These are phyloP conservation scores for Breviolum minutum DNA, from an alignment of 73 alveolate genomes.

Conservation along the genomic window DNA sequence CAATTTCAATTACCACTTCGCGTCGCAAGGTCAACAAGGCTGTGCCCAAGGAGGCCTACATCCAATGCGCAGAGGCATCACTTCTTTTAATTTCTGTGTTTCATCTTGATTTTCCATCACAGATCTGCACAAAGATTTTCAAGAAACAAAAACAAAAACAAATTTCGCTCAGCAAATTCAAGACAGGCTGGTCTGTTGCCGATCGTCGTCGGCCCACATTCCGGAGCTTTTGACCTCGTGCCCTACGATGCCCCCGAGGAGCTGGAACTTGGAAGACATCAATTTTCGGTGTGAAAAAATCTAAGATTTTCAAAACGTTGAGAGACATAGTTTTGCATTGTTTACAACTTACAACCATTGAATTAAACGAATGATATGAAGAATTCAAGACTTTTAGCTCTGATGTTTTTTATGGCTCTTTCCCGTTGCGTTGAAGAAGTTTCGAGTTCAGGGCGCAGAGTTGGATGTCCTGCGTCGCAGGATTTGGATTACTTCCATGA, in stretches of 20 bases:
- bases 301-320: no score
- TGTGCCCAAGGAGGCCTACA: slow-evolving; percentile 55
- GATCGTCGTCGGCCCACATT: slow-evolving; percentile 75
- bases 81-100: not conserved
- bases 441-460: no score
- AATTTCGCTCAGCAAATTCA: not conserved
- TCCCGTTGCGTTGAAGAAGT: no score
- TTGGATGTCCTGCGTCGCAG: not conserved
- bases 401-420: no score
- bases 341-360: no score
- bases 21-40: slow-evolving; percentile 62
- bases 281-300: no score
- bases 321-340: no score
- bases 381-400: no score
- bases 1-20: not conserved
- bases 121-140: not conserved
- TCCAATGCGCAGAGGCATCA: slow-evolving; percentile 63
- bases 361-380: no score
- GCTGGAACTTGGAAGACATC: not conserved
- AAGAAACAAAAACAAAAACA: no score
- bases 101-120: not conserved
- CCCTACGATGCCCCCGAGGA: slow-evolving; percentile 78
- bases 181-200: slow-evolving; percentile 69
- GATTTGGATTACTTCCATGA: slow-evolving; percentile 82
- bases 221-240: slow-evolving; percentile 73